Evolutionary conservation across 108 stramenopile genomes (phyloP).

Genomic region (Aurantiochytrium sp.): DNA sequence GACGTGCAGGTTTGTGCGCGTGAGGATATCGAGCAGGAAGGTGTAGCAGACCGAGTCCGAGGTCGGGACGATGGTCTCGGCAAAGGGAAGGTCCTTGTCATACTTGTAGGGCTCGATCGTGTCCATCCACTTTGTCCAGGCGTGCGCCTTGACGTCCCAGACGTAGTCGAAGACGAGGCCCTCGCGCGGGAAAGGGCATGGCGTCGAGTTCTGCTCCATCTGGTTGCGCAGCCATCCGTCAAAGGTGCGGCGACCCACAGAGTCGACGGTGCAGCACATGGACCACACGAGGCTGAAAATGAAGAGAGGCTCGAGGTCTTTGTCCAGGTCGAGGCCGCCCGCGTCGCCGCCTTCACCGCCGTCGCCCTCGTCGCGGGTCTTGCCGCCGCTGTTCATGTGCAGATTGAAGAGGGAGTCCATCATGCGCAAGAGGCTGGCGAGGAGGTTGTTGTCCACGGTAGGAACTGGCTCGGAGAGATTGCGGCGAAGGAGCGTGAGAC

Average conservation of each 20-base stretch:
- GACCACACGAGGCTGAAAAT: constrained; percentile 56
- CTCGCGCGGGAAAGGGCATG: constrained; percentile 36
- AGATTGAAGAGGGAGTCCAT: constrained; percentile 51
- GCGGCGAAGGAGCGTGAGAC: constrained; percentile 35
- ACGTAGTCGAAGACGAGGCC: constrained; percentile 51
- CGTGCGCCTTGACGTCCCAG: constrained; percentile 39
- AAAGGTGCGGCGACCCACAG: background rate
- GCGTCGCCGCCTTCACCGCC: background rate
- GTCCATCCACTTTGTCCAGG: constrained; percentile 59
- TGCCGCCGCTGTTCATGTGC: constrained; percentile 30
- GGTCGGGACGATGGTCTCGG: constrained; percentile 53
- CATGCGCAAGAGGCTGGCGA: constrained; percentile 50
- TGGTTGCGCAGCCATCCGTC: constrained; percentile 26
- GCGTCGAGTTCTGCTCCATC: constrained; percentile 37
- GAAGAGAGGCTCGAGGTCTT: constrained; percentile 52
- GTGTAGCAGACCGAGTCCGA: constrained; percentile 63
- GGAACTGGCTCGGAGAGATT: constrained; percentile 46
- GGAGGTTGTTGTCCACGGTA: constrained; percentile 59
- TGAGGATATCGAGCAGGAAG: constrained; percentile 53
- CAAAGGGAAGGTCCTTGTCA: constrained; percentile 45
- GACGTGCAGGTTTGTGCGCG: constrained; percentile 55
- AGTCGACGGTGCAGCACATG: constrained; percentile 34
- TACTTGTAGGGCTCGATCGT: constrained; percentile 50
- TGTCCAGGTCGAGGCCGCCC: background rate
- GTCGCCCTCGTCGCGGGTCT: constrained; percentile 38